Percentiles rank a stretch among this genome's conserved stretches.
phyloP scores from a whole-genome alignment of 805 yeast species.

The Zygotorulaspora florentina region DNA sequence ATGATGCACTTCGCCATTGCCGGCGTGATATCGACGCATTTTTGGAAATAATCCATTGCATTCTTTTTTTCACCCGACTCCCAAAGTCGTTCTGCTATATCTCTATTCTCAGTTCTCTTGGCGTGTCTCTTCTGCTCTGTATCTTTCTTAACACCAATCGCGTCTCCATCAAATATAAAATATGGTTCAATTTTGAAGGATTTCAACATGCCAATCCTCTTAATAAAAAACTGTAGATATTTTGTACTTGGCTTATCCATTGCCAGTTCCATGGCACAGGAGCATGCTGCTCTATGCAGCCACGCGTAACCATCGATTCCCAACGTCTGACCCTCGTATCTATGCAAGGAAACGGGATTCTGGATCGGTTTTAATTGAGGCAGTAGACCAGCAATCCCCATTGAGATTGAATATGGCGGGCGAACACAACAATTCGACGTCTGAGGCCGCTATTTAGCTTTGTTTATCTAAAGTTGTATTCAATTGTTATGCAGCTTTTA shows the following conservation, averaged over 20 bases:
- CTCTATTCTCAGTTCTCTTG: constrained; percentile 54
- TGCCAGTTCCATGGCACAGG: constrained; percentile 82
- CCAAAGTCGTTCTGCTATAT: constrained; percentile 50
- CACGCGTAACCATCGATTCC: constrained; percentile 98
- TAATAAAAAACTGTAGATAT: constrained; percentile 65
- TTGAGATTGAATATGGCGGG: constrained; percentile 21
- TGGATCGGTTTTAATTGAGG: constrained; percentile 77
- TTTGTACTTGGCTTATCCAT: constrained; percentile 64
- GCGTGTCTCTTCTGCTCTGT: constrained; percentile 64
- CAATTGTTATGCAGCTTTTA: background rate
- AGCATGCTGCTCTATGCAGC: constrained; percentile 82
- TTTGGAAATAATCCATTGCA: constrained; percentile 67
- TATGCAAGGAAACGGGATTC: constrained; percentile 49
- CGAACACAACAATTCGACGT: background rate
- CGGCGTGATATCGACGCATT: constrained; percentile 83
- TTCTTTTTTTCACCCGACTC: constrained; percentile 49
- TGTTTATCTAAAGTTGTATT: background rate
- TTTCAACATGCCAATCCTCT: constrained; percentile 60
- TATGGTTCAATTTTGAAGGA: constrained; percentile 71
- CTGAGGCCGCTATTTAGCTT: too few species aligned
- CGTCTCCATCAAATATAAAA: constrained; percentile 91
- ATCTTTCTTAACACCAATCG: constrained; percentile 68
- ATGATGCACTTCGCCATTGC: constrained; percentile 86
- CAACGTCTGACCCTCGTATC: constrained; percentile 66
- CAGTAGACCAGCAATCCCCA: constrained; percentile 84